Evolutionary conservation across 2,329 filamentous ascomycete species (phyloP), one percentile per base, ranked within the genome.

Genomic region (Cercospora brassicicola): DNA sequence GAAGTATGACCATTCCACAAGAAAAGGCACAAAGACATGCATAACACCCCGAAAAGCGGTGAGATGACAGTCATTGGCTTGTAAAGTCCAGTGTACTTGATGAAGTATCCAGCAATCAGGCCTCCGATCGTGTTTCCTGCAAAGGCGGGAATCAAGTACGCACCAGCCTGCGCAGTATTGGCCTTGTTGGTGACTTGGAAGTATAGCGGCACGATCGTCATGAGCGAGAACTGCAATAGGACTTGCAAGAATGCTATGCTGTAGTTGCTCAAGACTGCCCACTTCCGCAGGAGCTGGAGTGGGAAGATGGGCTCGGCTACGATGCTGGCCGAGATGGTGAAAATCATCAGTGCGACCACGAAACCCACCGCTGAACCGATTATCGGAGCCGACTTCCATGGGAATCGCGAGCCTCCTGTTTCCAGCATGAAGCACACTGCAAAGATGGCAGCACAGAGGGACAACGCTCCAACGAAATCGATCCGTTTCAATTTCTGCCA

Each of bases 171-270:
- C 0, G 89, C 88, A 55, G 85, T 87, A 0, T 86, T 87, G 2
- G 84, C 84, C 0, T 82, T 80, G 4, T 84, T 80, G 0, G 89
- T 89, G 0, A 90, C 85, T 66, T 90, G 87, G 70, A 92, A 92
- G 78, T 92, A 92, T 0, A 92, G 78, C 0, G 90, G 90, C 0
- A 91, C 84, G 0, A 85, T 84, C 64, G 88, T 89, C 86, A 91
- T 88, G 75, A 88, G 84, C 0, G 83, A 85, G 8, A 88, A 77
- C 73, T 92, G 90, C 0, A 88, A 86, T 0, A 83, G 82, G 0
- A 81, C 79, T 69, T 90, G 88, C 0, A 86, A 78, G 2, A 81
- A 79, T 23, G 83, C 81, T 42, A 89, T 84, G 0, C 85, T 67
- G 66, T 87, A 87, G 0, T 85, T 83, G 1, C 84, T 80, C 3